Evolutionary conservation across 139 green algal species (phyloP).

Genomic region (Nannochloris sp.): DNA sequence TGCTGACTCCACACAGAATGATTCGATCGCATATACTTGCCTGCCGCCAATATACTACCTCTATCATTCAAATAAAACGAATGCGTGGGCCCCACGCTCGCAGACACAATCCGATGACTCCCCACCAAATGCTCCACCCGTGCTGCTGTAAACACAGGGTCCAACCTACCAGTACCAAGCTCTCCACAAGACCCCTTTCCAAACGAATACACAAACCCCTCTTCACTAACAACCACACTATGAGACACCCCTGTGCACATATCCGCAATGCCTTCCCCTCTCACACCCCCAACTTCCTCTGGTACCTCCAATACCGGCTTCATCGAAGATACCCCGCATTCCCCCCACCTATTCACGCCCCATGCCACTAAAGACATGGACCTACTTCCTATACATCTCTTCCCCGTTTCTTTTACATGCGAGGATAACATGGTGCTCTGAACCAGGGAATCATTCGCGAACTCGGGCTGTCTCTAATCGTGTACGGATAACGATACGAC

Average conservation of each 20-base stretch:
- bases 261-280: neutral
- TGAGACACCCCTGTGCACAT: neutral
- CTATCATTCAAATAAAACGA: constrained; percentile 47
- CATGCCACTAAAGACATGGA: neutral
- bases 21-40: neutral
- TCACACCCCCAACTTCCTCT: neutral
- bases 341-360: neutral
- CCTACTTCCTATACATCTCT: neutral
- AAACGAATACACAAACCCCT: constrained; percentile 45
- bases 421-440: neutral
- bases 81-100: constrained; percentile 51
- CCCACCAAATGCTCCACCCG: constrained; percentile 48
- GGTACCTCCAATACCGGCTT: neutral
- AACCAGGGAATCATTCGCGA: too few species aligned
- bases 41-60: constrained; percentile 19
- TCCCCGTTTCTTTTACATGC: neutral
- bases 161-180: constrained; percentile 47
- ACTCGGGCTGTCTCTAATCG: too few species aligned
- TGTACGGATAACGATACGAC: too few species aligned
- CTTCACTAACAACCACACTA: neutral
- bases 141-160: constrained; percentile 22
- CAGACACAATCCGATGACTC: constrained; percentile 22
- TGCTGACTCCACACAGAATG: too few species aligned
- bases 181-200: constrained; percentile 48
- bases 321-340: neutral